Evolutionary conservation across 1,284 basidiomycete genomes (phyloP), one percentile per base, ranked within the genome.

Genomic region (Hemileia vastatrix): DNA sequence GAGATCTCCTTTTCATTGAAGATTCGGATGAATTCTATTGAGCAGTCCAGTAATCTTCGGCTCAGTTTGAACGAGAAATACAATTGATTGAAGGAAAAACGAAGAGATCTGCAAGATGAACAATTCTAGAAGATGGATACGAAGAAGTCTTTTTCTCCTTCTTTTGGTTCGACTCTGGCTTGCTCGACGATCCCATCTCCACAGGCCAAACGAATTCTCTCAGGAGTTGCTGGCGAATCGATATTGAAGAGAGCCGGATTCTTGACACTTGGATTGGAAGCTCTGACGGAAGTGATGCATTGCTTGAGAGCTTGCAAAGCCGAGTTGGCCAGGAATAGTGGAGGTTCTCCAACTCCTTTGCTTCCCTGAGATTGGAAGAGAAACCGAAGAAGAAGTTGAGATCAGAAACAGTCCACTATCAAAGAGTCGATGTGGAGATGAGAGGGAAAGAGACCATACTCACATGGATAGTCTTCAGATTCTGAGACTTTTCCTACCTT

Each of bases 301-400:
- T 76, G 66, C 15, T 72, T 71, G 6, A 77, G 66, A 3, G 76
- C 76, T 57, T 76, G 71, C 51, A 71, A 71, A 5, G 74, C 74
- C 2, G 69, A 66, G 6, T 61, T 60, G 13, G 75, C 76, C 33
- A 77, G 64, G 67, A 76, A 75, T 57, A 77, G 67, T 31, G 76
- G 76, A 13, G 76, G 76, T 49, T 77, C 71, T n/a, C n/a, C n/a
- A n/a, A n/a, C n/a, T n/a, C n/a, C n/a, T n/a, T n/a, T n/a, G n/a
- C n/a, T n/a, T n/a, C n/a, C n/a, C 69, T 73, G 55, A 15, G 11
- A 1, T 19, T 2, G 8, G 1, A 4, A 9, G 4, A 18, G 19
- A 27, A 11, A 3, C 9, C 19, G 5, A 4, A 23, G 18, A 11
- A 32, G 4, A 32, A n/a, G 6, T 21, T 6, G 8, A 21, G 13